phyloP scores from a whole-genome alignment of 2,329 filamentous ascomycete genomes.

The Aspergillus awamori region DNA sequence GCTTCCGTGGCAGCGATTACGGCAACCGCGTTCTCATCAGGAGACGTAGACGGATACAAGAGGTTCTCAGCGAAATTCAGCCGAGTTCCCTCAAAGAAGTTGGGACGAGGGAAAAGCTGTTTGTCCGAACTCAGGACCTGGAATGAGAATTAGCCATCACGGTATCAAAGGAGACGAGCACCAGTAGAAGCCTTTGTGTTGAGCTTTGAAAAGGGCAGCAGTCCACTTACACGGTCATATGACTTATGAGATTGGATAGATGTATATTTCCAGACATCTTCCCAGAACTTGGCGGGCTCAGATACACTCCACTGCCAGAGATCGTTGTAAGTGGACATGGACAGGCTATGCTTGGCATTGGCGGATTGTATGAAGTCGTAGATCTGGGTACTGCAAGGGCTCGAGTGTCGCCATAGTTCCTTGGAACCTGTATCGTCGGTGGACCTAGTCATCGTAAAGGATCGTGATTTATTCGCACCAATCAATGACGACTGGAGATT shows the following conservation, averaged over 20 bases:
- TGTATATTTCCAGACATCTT: slow-evolving; percentile 79
- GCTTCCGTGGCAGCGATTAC: slow-evolving; percentile 82
- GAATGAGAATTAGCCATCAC: slow-evolving; percentile 9
- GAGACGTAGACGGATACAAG: slow-evolving; percentile 69
- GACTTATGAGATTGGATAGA: slow-evolving; percentile 69
- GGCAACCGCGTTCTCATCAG: slow-evolving; percentile 64
- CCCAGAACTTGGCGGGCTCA: slow-evolving; percentile 78
- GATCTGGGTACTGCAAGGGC: slow-evolving; percentile 70
- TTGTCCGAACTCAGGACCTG: slow-evolving; percentile 70
- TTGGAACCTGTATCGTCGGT: slow-evolving; percentile 23
- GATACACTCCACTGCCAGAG: slow-evolving; percentile 85
- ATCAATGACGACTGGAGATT: background rate
- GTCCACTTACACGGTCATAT: slow-evolving; percentile 47
- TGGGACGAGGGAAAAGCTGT: slow-evolving; percentile 81
- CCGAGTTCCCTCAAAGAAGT: slow-evolving; percentile 77
- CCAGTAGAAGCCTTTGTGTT: background rate
- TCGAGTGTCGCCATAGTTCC: slow-evolving; percentile 72
- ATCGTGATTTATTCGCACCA: background rate
- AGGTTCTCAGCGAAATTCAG: slow-evolving; percentile 97
- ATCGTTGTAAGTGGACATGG: slow-evolving; percentile 68
- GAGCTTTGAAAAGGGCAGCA: background rate
- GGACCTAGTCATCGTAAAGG: slow-evolving; percentile 3
- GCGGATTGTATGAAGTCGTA: slow-evolving; percentile 70
- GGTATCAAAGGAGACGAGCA: background rate
- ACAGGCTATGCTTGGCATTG: slow-evolving; percentile 66